Evolutionary conservation across 176 grass and related monocot genomes (phyloP).

Genomic region (Cocos nucifera): DNA sequence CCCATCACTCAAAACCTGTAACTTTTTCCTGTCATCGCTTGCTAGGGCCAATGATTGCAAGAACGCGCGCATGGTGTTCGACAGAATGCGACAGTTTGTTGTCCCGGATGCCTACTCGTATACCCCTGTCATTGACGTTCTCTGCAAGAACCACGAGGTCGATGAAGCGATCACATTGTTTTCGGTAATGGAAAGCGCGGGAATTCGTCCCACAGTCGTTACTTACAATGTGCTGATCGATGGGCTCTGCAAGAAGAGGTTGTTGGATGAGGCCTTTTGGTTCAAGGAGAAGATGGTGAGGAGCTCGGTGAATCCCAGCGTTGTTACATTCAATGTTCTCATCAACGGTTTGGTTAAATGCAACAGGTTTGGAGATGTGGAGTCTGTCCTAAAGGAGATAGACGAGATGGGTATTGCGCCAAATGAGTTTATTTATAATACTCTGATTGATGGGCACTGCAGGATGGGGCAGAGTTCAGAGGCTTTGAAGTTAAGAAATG

Average conservation of each 20-base stretch:
- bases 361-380: slow-evolving; percentile 37
- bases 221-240: slow-evolving; percentile 71
- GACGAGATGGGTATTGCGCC: slow-evolving; percentile 35
- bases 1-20: slow-evolving; percentile 54
- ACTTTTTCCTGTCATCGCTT: slow-evolving; percentile 31
- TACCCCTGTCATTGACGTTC: slow-evolving; percentile 38
- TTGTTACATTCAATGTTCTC: slow-evolving; percentile 70
- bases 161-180: slow-evolving; percentile 43
- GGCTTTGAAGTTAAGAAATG: slow-evolving; percentile 43
- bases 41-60: slow-evolving; percentile 14
- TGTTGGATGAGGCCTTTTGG: slow-evolving; percentile 52
- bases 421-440: slow-evolving; percentile 80
- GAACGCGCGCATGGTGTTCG: slow-evolving; percentile 41
- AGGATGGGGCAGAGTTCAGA: slow-evolving; percentile 36
- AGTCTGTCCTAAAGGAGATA: slow-evolving; percentile 49
- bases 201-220: slow-evolving; percentile 30
- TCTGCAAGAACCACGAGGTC: slow-evolving; percentile 41
- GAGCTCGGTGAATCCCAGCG: slow-evolving; percentile 33
- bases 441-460: slow-evolving; percentile 66
- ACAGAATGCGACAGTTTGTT: slow-evolving; percentile 43
- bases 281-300: slow-evolving; percentile 57
- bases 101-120: slow-evolving; percentile 50
- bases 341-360: slow-evolving; percentile 72
- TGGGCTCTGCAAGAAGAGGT: slow-evolving; percentile 57
- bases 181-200: slow-evolving; percentile 33